Evolutionary conservation across 345 rosid species (phyloP), one percentile per base, ranked within the genome.

Genomic region (Salix dunnii): DNA sequence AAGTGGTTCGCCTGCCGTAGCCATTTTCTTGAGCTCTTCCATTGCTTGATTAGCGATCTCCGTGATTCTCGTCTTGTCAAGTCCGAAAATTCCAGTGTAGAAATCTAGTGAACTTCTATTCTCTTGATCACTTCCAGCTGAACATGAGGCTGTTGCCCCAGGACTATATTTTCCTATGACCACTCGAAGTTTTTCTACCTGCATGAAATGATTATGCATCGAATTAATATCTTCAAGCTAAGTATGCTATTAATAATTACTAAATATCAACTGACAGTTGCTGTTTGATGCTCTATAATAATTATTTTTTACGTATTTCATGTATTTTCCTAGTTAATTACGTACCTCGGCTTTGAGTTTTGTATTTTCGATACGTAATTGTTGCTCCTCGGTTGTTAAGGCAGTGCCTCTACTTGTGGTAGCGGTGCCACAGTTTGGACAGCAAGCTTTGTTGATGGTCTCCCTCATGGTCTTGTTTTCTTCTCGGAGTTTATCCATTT

Each of bases 401-500:
- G 86, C 17, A 58, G 76, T 28, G 51, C 86, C 95, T 74, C 85
- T 83, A 73, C 85, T 81, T 6, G 92, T 84, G 14, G 90, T 85
- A 8, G 90, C 84, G 3, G 81, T 82, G 68, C 98, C 99, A 77
- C 98, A 96, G 73, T 87, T 96, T 36, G 91, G 92, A 83, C 99
- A 96, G 78, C 91, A 88, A 60, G 95, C 85, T 81, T 89, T 92
- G 23, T 83, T 88, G 46, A 90, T 86, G 43, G 95, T 84, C 76
- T 90, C 97, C 49, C 99, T 91, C 97, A 96, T 89, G 33, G 88
- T 85, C 77, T 91, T 94, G 78, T 91, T 96, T 68, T 96, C 98
- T 0, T 96, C 97, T 68, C 93, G 77, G 16, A 94, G 90, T 77
- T 90, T 96, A 63, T 96, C 99, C 84, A 96, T 83, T 81, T 96